Conservation (phyloP, 1,284 basidiomycete species). For the Gomphus sp. region DNA sequence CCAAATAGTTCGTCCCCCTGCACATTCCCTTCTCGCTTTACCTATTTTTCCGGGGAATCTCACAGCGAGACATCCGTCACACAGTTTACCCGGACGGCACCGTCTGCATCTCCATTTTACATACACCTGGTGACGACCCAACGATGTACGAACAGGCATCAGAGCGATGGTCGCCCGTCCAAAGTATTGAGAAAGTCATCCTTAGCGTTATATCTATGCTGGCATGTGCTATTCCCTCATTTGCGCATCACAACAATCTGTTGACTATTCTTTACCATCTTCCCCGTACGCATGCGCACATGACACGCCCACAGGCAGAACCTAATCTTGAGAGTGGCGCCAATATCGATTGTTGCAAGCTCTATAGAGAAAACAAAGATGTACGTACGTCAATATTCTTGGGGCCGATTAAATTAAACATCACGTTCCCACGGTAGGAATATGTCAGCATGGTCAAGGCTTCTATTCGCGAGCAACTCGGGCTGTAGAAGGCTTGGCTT, state of each 20-base stretch:
- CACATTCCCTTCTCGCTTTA: too few species aligned
- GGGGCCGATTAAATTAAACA: background rate
- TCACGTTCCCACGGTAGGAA: conserved; percentile 30
- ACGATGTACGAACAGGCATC: conserved; percentile 89
- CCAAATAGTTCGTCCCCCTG: conserved; percentile 75
- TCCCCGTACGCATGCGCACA: background rate
- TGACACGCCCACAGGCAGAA: conserved; percentile 38
- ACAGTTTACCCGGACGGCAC: conserved; percentile 88
- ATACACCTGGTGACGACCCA: conserved; percentile 93
- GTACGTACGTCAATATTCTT: conserved; percentile 23
- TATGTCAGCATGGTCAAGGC: conserved; percentile 65
- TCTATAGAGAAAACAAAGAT: conserved; percentile 79
- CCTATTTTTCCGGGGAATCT: too few species aligned
- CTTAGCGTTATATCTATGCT: conserved; percentile 97
- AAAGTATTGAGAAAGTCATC: conserved; percentile 94
- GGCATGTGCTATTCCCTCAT: conserved; percentile 51
- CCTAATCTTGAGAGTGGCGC: conserved; percentile 99
- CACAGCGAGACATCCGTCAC: background rate
- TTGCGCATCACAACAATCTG: background rate
- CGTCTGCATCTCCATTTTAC: conserved; percentile 97
- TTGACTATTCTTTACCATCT: background rate
- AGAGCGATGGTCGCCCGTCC: conserved; percentile 97
- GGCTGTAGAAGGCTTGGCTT: conserved; percentile 32
- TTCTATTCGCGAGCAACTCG: conserved; percentile 64
- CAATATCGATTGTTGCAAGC: conserved; percentile 95